Percentiles rank a stretch among this genome's conserved stretches.
Evolutionary conservation across 208 protist genomes (phyloP).

Genomic region (Naegleria lovaniensis): DNA sequence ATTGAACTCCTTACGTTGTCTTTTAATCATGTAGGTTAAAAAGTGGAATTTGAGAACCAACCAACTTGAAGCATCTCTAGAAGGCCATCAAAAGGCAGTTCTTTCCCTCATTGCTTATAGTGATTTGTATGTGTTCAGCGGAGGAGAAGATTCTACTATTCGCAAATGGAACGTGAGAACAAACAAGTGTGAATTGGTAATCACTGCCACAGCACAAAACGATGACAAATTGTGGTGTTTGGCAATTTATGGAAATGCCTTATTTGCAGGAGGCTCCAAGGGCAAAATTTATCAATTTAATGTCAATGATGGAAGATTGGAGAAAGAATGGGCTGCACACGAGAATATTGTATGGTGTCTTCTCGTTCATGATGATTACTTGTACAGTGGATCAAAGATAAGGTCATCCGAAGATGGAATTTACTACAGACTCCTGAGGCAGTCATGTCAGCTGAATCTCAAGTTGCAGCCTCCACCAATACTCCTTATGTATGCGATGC

Average conservation of each 20-base stretch:
- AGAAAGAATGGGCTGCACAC: background rate
- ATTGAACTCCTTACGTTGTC: no score
- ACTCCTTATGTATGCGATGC: background rate
- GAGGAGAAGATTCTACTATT: conserved; percentile 10
- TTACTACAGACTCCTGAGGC: background rate
- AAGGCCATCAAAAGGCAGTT: background rate
- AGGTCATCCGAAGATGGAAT: background rate
- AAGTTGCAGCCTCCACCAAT: background rate
- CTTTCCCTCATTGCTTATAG: background rate
- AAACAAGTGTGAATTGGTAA: background rate
- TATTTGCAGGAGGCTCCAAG: conserved; percentile 2
- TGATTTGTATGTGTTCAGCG: background rate
- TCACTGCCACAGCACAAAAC: background rate
- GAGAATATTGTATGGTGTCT: conserved; percentile 6
- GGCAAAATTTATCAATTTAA: background rate
- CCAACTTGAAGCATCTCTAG: background rate
- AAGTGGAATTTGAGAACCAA: background rate
- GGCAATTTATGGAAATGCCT: background rate
- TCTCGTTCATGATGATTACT: background rate
- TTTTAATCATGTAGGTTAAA: background rate
- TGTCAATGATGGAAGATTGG: background rate
- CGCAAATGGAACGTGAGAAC: conserved; percentile 6
- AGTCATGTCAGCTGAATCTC: background rate
- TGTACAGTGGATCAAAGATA: background rate
- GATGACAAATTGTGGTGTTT: background rate